phyloP scores from a whole-genome alignment of 2,329 filamentous ascomycete species.

The Aspergillus neoniger region DNA sequence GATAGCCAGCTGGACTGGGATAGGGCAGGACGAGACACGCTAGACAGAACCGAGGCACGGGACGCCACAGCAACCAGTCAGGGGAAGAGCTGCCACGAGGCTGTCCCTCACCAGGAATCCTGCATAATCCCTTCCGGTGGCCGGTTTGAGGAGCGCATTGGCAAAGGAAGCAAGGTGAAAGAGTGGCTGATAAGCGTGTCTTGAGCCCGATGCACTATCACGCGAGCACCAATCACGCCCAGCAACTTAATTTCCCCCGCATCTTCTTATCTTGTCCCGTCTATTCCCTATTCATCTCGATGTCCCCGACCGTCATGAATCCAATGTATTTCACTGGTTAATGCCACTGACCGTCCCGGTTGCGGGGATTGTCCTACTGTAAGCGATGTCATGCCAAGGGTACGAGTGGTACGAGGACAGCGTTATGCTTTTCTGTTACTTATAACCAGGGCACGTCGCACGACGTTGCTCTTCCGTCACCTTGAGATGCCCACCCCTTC shows the following conservation, averaged over 20 bases:
- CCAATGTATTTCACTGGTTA: background rate
- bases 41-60: background rate
- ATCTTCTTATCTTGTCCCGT: conserved; percentile 2
- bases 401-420: background rate
- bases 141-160: background rate
- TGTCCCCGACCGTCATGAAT: background rate
- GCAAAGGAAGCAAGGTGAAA: background rate
- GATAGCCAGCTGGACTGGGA: background rate
- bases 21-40: background rate
- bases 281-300: background rate
- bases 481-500: background rate
- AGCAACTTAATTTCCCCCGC: background rate
- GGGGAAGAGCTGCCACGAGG: background rate
- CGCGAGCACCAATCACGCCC: background rate
- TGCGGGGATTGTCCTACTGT: background rate
- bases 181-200: background rate
- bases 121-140: background rate
- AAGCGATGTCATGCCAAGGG: background rate
- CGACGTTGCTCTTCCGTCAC: background rate
- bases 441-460: conserved; percentile 3
- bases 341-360: background rate
- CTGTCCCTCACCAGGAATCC: background rate
- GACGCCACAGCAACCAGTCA: background rate
- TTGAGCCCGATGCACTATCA: background rate
- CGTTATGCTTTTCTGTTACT: background rate